Evolutionary conservation across 345 rosid species (phyloP).

Genomic region (Stellera chamaejasme): DNA sequence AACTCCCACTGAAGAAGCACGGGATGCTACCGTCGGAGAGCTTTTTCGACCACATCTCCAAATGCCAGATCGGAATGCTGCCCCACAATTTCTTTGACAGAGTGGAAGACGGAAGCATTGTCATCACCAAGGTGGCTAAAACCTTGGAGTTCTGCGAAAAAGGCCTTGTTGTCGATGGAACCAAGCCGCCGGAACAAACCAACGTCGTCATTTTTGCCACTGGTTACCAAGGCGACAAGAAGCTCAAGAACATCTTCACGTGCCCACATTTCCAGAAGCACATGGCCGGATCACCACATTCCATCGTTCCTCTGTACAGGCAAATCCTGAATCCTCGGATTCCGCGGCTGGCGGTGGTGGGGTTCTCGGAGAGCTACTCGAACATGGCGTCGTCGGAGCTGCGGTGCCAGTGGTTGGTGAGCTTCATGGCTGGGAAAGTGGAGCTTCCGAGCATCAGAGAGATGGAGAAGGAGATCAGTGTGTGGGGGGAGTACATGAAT

Average conservation of each 20-base stretch:
- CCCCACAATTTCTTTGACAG: conserved; percentile 23
- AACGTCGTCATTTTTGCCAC: conserved; percentile 24
- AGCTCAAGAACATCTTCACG: conserved; percentile 16
- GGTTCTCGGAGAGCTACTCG: conserved; percentile 16
- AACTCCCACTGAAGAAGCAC: conserved; percentile 18
- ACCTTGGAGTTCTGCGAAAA: conserved; percentile 18
- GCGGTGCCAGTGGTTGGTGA: conserved; percentile 19
- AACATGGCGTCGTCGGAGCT: conserved; percentile 12
- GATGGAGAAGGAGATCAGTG: conserved; percentile 20
- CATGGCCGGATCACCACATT: conserved; percentile 8
- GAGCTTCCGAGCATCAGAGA: conserved; percentile 16
- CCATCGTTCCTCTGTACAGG: conserved; percentile 18
- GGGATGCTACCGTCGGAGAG: conserved; percentile 16
- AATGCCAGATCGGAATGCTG: conserved; percentile 12
- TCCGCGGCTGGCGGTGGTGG: conserved; percentile 20
- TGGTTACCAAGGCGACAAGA: conserved; percentile 20
- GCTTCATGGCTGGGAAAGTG: conserved; percentile 18
- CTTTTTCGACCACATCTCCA: conserved; percentile 11
- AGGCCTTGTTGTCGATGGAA: conserved; percentile 16
- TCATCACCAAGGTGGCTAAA: conserved; percentile 16
- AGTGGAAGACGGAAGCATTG: conserved; percentile 24
- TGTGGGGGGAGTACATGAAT: conserved; percentile 25
- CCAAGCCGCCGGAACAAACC: neutral
- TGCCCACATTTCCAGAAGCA: conserved; percentile 15
- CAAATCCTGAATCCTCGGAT: conserved; percentile 29